phyloP scores from a whole-genome alignment of 352 stramenopile species.

The Peronospora tabacina region DNA sequence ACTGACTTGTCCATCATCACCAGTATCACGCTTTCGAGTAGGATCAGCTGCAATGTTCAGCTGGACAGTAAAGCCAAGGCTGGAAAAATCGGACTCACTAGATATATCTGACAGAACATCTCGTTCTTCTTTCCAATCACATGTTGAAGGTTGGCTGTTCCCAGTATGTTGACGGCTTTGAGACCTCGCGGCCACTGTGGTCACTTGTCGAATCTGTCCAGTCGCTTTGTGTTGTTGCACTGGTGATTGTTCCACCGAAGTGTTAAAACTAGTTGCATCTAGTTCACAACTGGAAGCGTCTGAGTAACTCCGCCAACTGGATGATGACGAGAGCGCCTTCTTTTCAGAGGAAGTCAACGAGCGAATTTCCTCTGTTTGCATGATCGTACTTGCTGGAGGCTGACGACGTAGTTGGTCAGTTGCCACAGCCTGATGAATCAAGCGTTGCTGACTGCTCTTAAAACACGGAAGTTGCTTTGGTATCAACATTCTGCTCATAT shows the following conservation, averaged over 20 bases:
- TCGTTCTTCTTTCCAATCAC: not conserved
- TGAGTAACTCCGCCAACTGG: constrained; percentile 9
- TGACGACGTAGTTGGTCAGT: constrained; percentile 5
- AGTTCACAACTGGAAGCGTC: constrained; percentile 11
- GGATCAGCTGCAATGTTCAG: constrained; percentile 32
- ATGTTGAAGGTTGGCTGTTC: not conserved
- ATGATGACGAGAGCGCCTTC: not conserved
- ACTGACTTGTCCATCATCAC: constrained; percentile 4
- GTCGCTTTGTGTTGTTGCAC: not conserved
- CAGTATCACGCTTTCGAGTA: constrained; percentile 13
- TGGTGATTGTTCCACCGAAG: not conserved
- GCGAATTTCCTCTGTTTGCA: not conserved
- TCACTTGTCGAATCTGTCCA: not conserved
- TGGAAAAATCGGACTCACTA: constrained; percentile 37
- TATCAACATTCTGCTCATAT: constrained; percentile 32
- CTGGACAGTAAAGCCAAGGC: constrained; percentile 40
- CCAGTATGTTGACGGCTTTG: not conserved
- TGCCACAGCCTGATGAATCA: not conserved
- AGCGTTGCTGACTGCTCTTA: constrained; percentile 14
- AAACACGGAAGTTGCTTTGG: constrained; percentile 10
- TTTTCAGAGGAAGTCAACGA: not conserved
- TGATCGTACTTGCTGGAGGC: not conserved
- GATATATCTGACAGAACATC: constrained; percentile 21
- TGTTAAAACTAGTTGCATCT: constrained; percentile 6
- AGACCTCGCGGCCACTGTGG: not conserved